Conservation (phyloP, 495 filamentous ascomycete species). For the Bombardia bombarda region DNA sequence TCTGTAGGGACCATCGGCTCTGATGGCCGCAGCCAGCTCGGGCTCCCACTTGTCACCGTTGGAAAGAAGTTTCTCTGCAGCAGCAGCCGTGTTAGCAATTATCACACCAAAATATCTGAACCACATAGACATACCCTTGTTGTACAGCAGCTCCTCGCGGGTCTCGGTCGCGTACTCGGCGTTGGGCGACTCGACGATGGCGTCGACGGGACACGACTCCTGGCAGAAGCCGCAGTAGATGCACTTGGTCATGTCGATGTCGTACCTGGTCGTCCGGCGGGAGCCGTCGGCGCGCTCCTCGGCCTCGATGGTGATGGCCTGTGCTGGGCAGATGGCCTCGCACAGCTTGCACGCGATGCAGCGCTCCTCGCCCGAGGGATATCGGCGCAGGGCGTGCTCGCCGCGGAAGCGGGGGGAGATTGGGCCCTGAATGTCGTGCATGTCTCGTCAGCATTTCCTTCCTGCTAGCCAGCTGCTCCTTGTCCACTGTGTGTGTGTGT, state of each 20-base stretch:
- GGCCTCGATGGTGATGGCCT: constrained; percentile 97
- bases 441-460: background rate
- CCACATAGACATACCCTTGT: constrained; percentile 61
- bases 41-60: constrained; percentile 99
- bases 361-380: constrained; percentile 94
- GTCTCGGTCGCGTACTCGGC: constrained; percentile 98
- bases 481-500: no score
- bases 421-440: constrained; percentile 50
- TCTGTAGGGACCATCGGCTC: constrained; percentile 84
- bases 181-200: constrained; percentile 94
- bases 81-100: constrained; percentile 7
- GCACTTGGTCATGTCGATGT: constrained; percentile 99
- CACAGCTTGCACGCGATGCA: constrained; percentile 99
- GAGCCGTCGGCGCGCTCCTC: constrained; percentile 95
- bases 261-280: constrained; percentile 89
- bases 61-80: constrained; percentile 58
- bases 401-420: constrained; percentile 97
- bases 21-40: constrained; percentile 82
- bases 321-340: constrained; percentile 93
- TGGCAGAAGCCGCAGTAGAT: constrained; percentile 99
- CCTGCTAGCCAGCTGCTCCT: no score
- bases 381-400: constrained; percentile 90
- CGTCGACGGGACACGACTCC: constrained; percentile 96
- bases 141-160: constrained; percentile 93
- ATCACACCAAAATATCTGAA: background rate